Percentiles rank a stretch among this genome's conserved stretches.
Evolutionary conservation across 768 basidiomycete species (phyloP).

Genomic region (Lactarius pseudohatsudake): DNA sequence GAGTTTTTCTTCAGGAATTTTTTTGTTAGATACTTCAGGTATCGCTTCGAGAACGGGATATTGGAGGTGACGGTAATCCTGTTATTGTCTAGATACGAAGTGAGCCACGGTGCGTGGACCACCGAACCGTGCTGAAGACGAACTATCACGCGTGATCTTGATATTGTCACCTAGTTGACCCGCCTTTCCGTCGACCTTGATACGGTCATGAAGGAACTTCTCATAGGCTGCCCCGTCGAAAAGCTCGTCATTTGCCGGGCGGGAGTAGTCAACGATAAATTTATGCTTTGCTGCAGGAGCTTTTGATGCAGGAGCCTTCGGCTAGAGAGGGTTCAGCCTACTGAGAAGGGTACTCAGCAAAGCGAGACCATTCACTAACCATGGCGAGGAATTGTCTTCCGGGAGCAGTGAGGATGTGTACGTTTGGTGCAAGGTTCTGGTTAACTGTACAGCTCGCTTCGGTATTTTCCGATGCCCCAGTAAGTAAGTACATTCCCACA

Average conservation of each 20-base stretch:
- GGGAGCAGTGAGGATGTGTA: conserved; percentile 12
- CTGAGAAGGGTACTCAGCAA: conserved; percentile 92
- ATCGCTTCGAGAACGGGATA: conserved; percentile 93
- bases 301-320: conserved; percentile 59
- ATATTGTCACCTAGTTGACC: conserved; percentile 90
- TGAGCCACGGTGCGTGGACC: background rate
- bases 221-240: conserved; percentile 67
- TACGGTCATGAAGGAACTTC: conserved; percentile 92
- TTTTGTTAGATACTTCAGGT: conserved; percentile 98
- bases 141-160: conserved; percentile 85
- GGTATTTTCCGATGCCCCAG: conserved; percentile 4
- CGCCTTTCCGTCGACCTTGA: conserved; percentile 90
- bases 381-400: conserved; percentile 49
- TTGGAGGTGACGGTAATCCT: conserved; percentile 84
- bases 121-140: conserved; percentile 31
- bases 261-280: conserved; percentile 84
- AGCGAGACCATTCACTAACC: conserved; percentile 70
- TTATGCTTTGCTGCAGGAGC: conserved; percentile 61
- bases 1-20: conserved; percentile 98
- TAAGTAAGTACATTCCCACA: conserved; percentile 15
- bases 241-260: conserved; percentile 65
- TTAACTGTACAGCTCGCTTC: conserved; percentile 52
- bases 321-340: conserved; percentile 71
- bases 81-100: conserved; percentile 55
- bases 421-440: conserved; percentile 15